Evolutionary conservation across 2,329 filamentous ascomycete species (phyloP).

Genomic region (Macrophomina tecta): DNA sequence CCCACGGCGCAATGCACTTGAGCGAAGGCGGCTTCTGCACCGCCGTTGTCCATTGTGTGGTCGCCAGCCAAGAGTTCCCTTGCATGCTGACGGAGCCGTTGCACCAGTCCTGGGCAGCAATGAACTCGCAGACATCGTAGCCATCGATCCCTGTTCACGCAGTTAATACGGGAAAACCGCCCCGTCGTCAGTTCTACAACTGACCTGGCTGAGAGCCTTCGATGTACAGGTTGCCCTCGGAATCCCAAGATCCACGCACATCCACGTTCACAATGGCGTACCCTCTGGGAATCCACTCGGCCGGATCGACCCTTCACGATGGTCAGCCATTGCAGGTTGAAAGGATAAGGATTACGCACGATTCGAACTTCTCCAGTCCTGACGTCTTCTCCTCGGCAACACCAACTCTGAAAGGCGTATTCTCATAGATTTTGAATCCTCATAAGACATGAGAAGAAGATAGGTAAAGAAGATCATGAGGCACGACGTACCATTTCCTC

Average conservation of each 20-base stretch:
- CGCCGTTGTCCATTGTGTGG: constrained; percentile 40
- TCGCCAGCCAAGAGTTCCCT: constrained; percentile 53
- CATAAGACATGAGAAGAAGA: not conserved
- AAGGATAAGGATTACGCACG: not conserved
- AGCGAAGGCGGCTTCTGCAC: constrained; percentile 13
- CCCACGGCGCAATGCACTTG: constrained; percentile 12
- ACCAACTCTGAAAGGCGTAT: not conserved
- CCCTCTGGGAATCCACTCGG: constrained; percentile 40
- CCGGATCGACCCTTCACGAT: constrained; percentile 34
- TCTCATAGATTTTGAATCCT: not conserved
- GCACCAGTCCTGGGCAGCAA: constrained; percentile 53
- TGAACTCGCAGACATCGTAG: constrained; percentile 52
- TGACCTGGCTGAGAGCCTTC: constrained; percentile 30
- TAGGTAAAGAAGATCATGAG: not conserved
- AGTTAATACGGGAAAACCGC: not conserved
- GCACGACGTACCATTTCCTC: not conserved
- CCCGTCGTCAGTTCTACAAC: not conserved
- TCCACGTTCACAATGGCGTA: constrained; percentile 45
- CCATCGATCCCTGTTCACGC: constrained; percentile 40
- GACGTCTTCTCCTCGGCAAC: not conserved
- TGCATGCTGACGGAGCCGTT: constrained; percentile 42
- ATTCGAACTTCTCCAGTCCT: not conserved
- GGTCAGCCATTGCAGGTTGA: not conserved
- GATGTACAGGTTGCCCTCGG: constrained; percentile 38
- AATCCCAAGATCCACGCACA: constrained; percentile 39